Conservation (phyloP, 2,329 filamentous ascomycete species). For the Fusarium xyrophilum region DNA sequence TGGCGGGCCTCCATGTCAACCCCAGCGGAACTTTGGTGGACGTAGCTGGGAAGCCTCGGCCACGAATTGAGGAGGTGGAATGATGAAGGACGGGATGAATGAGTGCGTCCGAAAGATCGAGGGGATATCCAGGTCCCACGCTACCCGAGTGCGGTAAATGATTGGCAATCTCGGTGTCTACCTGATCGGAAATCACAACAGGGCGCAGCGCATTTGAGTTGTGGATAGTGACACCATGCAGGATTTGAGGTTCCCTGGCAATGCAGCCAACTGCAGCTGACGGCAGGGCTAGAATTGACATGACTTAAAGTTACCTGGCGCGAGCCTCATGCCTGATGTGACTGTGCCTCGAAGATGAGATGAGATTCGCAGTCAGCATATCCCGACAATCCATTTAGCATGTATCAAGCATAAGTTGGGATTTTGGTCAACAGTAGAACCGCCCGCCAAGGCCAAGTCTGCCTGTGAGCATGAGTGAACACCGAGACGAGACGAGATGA, state of each 20-base stretch:
- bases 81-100: conserved; percentile 50
- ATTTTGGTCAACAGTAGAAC: conserved; percentile 10
- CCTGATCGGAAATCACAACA: conserved; percentile 32
- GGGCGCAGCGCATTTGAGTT: conserved; percentile 15
- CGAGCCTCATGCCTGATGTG: conserved; percentile 6
- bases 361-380: neutral
- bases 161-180: conserved; percentile 38
- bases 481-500: conserved; percentile 14
- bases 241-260: conserved; percentile 6
- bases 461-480: conserved; percentile 11
- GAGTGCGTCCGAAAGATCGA: neutral
- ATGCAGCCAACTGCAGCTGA: neutral
- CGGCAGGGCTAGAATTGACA: neutral
- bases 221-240: conserved; percentile 28
- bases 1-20: conserved; percentile 51
- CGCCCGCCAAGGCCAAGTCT: conserved; percentile 20
- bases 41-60: conserved; percentile 43
- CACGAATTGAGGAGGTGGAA: conserved; percentile 68
- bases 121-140: conserved; percentile 6
- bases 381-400: neutral
- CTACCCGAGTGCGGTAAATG: conserved; percentile 28
- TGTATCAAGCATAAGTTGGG: neutral
- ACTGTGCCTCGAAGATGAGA: conserved; percentile 9
- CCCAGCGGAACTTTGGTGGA: conserved; percentile 39
- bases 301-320: neutral